Conservation (phyloP, 169 alveolate genomes). For the Cystoisospora suis region DNA sequence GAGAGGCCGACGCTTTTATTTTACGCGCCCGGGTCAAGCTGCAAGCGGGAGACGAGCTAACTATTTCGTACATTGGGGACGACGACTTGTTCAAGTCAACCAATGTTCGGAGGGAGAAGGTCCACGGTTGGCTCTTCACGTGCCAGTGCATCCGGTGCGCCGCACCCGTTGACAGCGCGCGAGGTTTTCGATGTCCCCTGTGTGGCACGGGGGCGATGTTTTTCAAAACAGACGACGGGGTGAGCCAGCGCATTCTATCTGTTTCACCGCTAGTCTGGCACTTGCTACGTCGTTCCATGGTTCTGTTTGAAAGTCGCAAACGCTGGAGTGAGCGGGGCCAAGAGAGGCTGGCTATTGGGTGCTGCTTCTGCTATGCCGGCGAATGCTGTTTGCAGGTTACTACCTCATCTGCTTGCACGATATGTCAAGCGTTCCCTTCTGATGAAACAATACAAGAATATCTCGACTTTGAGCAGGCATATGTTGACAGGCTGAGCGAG, state of each 20-base stretch:
- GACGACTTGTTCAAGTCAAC: slow-evolving; percentile 78
- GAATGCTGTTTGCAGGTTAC: slow-evolving; percentile 39
- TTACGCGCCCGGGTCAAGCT: slow-evolving; percentile 71
- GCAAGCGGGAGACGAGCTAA: slow-evolving; percentile 73
- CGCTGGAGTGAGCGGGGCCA: too few relatives aligned
- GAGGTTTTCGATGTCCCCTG: slow-evolving; percentile 76
- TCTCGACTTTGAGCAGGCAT: slow-evolving; percentile 51
- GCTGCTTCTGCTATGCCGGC: not conserved
- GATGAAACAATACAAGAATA: slow-evolving; percentile 18
- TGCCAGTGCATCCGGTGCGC: slow-evolving; percentile 73
- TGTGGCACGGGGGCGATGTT: slow-evolving; percentile 72
- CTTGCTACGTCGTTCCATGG: too few relatives aligned
- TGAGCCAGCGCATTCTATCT: not conserved
- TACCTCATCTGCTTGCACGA: slow-evolving; percentile 55
- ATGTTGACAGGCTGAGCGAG: slow-evolving; percentile 67
- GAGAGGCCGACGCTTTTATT: slow-evolving; percentile 73
- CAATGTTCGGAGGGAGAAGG: slow-evolving; percentile 58
- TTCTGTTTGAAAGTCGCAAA: too few relatives aligned
- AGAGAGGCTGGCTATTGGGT: too few relatives aligned
- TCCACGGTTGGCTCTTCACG: slow-evolving; percentile 73
- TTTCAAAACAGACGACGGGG: slow-evolving; percentile 58
- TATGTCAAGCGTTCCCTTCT: slow-evolving; percentile 52
- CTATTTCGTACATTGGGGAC: slow-evolving; percentile 78
- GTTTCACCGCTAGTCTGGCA: too few relatives aligned
- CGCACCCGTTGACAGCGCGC: slow-evolving; percentile 68